Evolutionary conservation across 1,284 basidiomycete species (phyloP), one percentile per base, ranked within the genome.

Genomic region (Tetrapyrgos nigripes): DNA sequence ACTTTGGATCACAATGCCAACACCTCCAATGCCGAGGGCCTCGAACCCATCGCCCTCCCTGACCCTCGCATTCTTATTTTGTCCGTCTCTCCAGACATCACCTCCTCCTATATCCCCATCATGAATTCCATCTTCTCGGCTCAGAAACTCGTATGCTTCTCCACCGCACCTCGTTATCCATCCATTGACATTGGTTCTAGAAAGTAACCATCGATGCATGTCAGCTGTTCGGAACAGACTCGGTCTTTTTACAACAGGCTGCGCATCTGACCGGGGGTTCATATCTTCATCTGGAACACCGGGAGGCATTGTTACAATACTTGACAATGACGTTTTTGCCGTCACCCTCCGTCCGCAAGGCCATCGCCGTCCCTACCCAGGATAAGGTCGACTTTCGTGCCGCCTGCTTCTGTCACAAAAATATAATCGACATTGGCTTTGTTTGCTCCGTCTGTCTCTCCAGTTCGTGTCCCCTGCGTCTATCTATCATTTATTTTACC

Each of bases 51-150:
- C 46, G 72, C 79, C 33, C 75, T 81, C n/a, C 76, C 83, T 3
- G 91, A 94, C 68, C 89, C 94, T 0, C 85, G 95, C 26, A 94
- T 99, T 59, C 83, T 98, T 57, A 86, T 99, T 59, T 79, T 99
- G 53, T 96, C 95, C 56, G 94, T 96, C 44, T 97, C 96, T 1
- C 93, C 93, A 2, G 92, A 96, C 74, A 82, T 91, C 17, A 91
- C 93, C 6, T 85, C 89, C 1, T 92, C 94, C 27, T 97, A 97
- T 73, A 97, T 99, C 53, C 93, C 97, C 11, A 88, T 99, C 73
- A 99, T 99, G 97, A 99, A 99, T 73, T 92, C 95, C 58, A 98
- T 99, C 53, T 99, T 99, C 77, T 96, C 96, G 3, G 97, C 97
- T 1, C 97, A 99, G 73, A 99, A 99, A 78, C 83, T 94, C 58